Evolutionary conservation across 352 stramenopile genomes (phyloP).

Genomic region (Globisporangium barbulae): DNA sequence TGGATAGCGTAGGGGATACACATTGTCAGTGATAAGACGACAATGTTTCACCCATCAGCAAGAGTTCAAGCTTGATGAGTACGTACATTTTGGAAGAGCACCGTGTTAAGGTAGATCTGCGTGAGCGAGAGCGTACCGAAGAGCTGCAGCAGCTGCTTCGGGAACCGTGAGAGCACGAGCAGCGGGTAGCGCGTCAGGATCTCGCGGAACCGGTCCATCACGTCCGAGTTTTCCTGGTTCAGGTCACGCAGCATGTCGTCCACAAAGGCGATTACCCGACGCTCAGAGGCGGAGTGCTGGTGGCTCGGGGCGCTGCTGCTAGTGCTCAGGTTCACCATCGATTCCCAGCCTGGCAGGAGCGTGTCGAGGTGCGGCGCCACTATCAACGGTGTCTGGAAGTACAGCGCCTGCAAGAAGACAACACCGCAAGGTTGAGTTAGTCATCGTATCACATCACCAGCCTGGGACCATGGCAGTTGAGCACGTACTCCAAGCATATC

Average conservation of each 20-base stretch:
- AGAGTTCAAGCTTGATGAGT: not conserved
- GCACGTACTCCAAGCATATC: conserved; percentile 50
- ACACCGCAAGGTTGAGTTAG: not conserved
- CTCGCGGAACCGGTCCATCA: conserved; percentile 61
- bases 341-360: conserved; percentile 56
- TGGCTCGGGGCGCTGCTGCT: conserved; percentile 10
- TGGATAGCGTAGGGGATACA: not conserved
- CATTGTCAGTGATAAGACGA: not conserved
- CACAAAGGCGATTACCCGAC: conserved; percentile 30
- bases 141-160: conserved; percentile 46
- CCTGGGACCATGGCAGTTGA: not conserved
- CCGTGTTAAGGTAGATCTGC: conserved; percentile 61
- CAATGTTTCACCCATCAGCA: not conserved
- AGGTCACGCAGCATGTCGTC: conserved; percentile 49
- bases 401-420: conserved; percentile 33
- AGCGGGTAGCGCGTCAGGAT: conserved; percentile 49
- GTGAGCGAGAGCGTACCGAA: conserved; percentile 59
- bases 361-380: conserved; percentile 42
- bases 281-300: conserved; percentile 18
- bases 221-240: conserved; percentile 37
- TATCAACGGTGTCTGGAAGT: conserved; percentile 55
- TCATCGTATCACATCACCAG: conserved; percentile 7
- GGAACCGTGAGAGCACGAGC: conserved; percentile 51
- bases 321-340: conserved; percentile 33
- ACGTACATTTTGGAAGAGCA: conserved; percentile 60